Evolutionary conservation across 1,139 yeast genomes (phyloP).

Genomic region (Lodderomyces parapsilosis): DNA sequence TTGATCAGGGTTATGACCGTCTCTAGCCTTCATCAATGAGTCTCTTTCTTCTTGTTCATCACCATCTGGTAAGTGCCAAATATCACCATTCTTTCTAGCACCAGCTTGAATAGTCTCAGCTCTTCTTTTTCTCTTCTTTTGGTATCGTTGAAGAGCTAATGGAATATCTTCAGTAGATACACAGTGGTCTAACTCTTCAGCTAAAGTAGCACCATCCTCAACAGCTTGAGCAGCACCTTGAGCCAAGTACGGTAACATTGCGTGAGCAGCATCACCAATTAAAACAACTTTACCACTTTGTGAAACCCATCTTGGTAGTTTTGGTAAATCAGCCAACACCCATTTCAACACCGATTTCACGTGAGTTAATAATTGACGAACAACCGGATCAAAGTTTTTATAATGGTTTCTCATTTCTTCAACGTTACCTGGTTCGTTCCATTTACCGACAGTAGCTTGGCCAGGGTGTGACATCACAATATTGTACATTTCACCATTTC

Average conservation of each 20-base stretch:
- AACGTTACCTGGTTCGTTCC: constrained; percentile 1
- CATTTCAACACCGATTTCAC: not conserved
- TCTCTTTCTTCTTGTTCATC: constrained; percentile 2
- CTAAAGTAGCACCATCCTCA: constrained; percentile 2
- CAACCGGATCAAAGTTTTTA: not conserved
- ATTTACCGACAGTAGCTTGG: not conserved
- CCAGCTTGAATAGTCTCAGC: not conserved
- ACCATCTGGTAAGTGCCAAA: constrained; percentile 1
- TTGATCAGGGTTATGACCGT: not conserved
- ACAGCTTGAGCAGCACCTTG: constrained; percentile 1
- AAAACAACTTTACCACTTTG: constrained; percentile 1
- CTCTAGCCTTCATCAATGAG: not conserved
- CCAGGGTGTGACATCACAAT: constrained; percentile 1
- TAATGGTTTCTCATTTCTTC: not conserved
- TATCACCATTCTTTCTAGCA: not conserved
- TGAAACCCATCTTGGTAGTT: not conserved
- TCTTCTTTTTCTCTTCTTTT: constrained; percentile 2
- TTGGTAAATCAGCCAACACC: constrained; percentile 2
- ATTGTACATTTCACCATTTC: constrained; percentile 1
- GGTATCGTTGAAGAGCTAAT: not conserved
- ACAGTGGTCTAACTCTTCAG: not conserved
- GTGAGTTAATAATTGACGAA: constrained; percentile 1
- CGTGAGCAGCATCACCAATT: constrained; percentile 1
- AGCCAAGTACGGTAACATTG: constrained; percentile 1
- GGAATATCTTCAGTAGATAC: not conserved